Conservation (phyloP, 176 grass and related monocot genomes). For the Aegilops speltoides region DNA sequence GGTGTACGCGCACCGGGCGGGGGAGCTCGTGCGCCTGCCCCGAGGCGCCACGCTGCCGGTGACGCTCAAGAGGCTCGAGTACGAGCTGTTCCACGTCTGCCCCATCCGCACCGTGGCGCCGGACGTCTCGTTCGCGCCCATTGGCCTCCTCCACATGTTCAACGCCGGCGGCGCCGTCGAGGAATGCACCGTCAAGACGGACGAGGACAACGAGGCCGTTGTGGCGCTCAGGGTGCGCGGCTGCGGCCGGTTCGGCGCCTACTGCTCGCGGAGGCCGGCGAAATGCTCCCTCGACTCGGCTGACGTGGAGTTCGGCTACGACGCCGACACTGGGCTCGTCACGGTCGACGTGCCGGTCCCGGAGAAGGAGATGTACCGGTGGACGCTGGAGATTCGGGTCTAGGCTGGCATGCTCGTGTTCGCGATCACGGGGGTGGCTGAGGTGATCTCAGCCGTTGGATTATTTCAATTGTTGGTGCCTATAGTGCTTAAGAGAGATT, state of each 20-base stretch:
- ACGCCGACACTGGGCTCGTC: conserved; percentile 47
- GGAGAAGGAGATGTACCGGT: conserved; percentile 62
- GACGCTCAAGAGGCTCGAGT: conserved; percentile 69
- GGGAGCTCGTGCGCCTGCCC: conserved; percentile 64
- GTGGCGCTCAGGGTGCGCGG: conserved; percentile 55
- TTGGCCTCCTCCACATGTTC: conserved; percentile 83
- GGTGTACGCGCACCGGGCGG: conserved; percentile 42
- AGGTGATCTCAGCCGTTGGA: background rate
- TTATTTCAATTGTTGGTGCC: background rate
- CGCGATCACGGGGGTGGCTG: background rate
- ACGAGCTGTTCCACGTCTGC: conserved; percentile 76
- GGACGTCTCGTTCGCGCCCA: conserved; percentile 41
- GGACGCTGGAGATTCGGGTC: conserved; percentile 57
- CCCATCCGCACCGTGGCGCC: conserved; percentile 41
- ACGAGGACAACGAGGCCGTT: background rate
- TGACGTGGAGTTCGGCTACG: conserved; percentile 51
- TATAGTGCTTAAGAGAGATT: background rate
- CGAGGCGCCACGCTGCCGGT: conserved; percentile 54
- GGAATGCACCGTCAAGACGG: conserved; percentile 23
- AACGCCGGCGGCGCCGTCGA: conserved; percentile 83
- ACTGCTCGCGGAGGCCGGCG: conserved; percentile 55
- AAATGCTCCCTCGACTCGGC: conserved; percentile 49
- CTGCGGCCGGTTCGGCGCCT: conserved; percentile 66
- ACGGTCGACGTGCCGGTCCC: conserved; percentile 55
- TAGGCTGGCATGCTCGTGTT: background rate